Base-by-base conservation (phyloP, 306 rosid genomes). In the Cucumis hystrix region DNA sequence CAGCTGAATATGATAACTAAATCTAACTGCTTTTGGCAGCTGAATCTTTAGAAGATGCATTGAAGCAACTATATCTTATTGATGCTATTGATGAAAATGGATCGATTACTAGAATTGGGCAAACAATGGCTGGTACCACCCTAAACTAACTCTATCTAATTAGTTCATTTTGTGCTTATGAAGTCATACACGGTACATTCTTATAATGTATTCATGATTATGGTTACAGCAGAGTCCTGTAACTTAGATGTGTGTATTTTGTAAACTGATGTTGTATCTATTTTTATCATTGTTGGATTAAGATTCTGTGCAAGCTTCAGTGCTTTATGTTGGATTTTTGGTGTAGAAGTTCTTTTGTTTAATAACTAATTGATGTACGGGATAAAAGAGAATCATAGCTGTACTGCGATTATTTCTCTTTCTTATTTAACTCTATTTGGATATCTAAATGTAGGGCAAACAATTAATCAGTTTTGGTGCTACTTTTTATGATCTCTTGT, bases 81-180 rank as follows among this genome's bases (percentile, higher is more conserved):
- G 97, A 92, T 64, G 97, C 97, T 58, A 90, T 95, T 85, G 96
- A 92, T 87, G 96, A 89, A 86, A 76, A 86, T 80, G 98, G 98
- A 77, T 77, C 80, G 47, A 86, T 95, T 86, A 90, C 97, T 65
- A 89, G 88, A 73, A 68, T 88, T 83, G 98, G 98, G 75, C 87
- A 67, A 79, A 90, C 90, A 78, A 95, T 95, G 98, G 97, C 98
- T 73, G 98, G 98, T 95, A 87, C 77, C 49, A 25, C 76, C 28
- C 35, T 28, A 9, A 14, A 16, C 43, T 47, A 35, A 61, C 13
- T 8, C 57, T 51, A 47, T 28, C 55, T 49, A 49, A 28, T 16
- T 49, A 49, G 15, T 71, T 71, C 6, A 71, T 43, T 71, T 49
- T 47, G 5, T 71, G 60, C 14, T 47, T 49, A 25, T 47, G 58